phyloP scores from a whole-genome alignment of 768 basidiomycete genomes.

The Peribolospora baueri region DNA sequence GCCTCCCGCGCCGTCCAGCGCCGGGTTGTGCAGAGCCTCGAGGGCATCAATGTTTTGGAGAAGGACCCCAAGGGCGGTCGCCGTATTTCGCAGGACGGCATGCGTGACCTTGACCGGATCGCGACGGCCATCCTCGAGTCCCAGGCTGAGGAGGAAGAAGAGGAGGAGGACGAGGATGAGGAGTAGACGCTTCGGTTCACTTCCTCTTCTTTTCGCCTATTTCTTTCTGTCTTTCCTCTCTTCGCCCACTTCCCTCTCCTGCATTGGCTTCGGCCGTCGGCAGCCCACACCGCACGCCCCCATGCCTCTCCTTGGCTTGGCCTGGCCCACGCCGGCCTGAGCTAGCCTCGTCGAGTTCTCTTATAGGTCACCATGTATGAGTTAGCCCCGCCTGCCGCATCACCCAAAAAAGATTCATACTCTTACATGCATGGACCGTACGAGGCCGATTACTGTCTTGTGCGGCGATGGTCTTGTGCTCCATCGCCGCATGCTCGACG shows the following conservation, averaged over 20 bases:
- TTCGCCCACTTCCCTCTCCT: not conserved
- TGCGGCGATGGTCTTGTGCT: no score
- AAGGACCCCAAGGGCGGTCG: conserved; percentile 69
- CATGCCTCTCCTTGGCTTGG: not conserved
- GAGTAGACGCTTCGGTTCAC: conserved; percentile 1
- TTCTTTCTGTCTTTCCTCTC: not conserved
- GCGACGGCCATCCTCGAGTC: conserved; percentile 50
- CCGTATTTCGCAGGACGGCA: conserved; percentile 87
- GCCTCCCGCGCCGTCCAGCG: conserved; percentile 66
- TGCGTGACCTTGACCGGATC: conserved; percentile 82
- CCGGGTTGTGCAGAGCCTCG: conserved; percentile 83
- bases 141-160: conserved; percentile 4
- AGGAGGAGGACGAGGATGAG: conserved; percentile 4
- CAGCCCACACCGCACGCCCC: not conserved
- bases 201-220: not conserved
- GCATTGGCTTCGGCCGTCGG: no score
- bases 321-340: not conserved
- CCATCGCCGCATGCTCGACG: no score
- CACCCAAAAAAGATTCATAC: no score
- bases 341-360: no score
- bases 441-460: no score
- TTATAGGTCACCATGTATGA: no score
- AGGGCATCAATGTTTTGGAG: conserved; percentile 97
- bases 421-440: no score
- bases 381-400: no score